Base-by-base conservation (phyloP, 2,329 filamentous ascomycete genomes). In the Fusarium gaditjirri region DNA sequence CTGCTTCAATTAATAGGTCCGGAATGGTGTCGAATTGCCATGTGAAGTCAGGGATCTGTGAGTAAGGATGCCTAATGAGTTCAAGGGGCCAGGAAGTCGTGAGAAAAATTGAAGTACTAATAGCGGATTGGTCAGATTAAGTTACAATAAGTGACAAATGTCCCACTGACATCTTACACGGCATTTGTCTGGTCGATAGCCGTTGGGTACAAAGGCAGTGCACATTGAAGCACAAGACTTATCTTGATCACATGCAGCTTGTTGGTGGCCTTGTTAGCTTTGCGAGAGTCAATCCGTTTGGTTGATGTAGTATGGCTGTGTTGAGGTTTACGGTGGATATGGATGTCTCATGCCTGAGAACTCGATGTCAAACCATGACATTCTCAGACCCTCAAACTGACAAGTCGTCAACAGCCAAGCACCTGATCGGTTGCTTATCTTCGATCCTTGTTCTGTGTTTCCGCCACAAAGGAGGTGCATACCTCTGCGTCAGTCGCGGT, bases 161-260 rank as follows among this genome's bases (percentile, higher is more conserved):
- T 71, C 54, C 47, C 39, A 33, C 35, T 44, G 52, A 36, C 39
- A 33, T 42, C 42, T 36, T 36, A 44, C 42, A 47, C 25, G 31
- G 50, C 31, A 63, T 58, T 17, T 61, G 62, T 53, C 56, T 68
- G 29, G 61, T 39, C 49, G 11, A 47, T 54, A 17, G 21, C 36
- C 35, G 65, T 42, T 50, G 42, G 31, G 57, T 38, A 72, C 65
- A 67, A 70, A 56, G 61, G 53, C 65, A 62, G 70, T 73, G 63
- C 70, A 70, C 39, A 23, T 35, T 56, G 46, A 50, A 56, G 31
- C 57, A 42, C 65, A 38, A 63, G 55, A 66, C 44, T 21, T 21
- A 35, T 29, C 33, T 5, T 55, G 19, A 29, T 55, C 57, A 56
- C 68, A 55, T 60, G 49, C 27, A 33, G 35, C 41, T 39, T n/a